Base-by-base conservation (phyloP, 1,284 basidiomycete species). In the Cryptococcus depauperatus region DNA sequence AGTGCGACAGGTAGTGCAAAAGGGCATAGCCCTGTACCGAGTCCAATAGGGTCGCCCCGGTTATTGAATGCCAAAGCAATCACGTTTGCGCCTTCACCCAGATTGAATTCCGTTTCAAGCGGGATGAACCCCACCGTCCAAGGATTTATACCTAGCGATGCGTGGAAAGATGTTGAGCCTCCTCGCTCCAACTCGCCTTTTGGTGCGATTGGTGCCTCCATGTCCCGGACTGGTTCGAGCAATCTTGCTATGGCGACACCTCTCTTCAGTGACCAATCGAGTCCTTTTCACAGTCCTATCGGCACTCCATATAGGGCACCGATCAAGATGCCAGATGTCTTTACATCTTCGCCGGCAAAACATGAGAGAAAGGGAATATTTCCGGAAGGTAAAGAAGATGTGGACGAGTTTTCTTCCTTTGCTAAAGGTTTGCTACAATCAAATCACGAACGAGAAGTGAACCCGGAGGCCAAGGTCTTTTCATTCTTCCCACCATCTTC, bases 211-310 rank as follows among this genome's bases (percentile, higher is more conserved):
- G 79, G 80, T 2, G 77, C 80, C 1, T 53, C 55, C 27, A 65
- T 70, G 58, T 52, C 58, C 13, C 56, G 69, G 22, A 69, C 86
- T 41, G 80, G 81, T 0, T 89, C 86, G 3, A n/a, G n/a, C n/a
- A 91, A 87, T 62, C 77, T 91, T 8, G 86, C 87, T 28, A 89
- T 91, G 50, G 88, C 87, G 8, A 83, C 86, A 1, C 88, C 89
- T 3, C 74, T 92, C 26, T 77, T 88, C 29, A 82, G 84, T 42
- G 85, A 87, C 53, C 59, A 61, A 23, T 79, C 79, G 41, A 75
- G 75, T 4, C 72, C 79, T n/a, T 73, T 80, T 19, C 76, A 69
- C 41, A 64, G 65, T 26, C 62, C 66, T 5, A 47, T 67, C 10
- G 64, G 62, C n/a, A 68, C 62, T 10, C 65, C 65, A 7, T 60